Evolutionary conservation across 192 early-diverging fungal species (phyloP), one percentile per base, ranked within the genome.

Genomic region (Allomyces arbusculus): DNA sequence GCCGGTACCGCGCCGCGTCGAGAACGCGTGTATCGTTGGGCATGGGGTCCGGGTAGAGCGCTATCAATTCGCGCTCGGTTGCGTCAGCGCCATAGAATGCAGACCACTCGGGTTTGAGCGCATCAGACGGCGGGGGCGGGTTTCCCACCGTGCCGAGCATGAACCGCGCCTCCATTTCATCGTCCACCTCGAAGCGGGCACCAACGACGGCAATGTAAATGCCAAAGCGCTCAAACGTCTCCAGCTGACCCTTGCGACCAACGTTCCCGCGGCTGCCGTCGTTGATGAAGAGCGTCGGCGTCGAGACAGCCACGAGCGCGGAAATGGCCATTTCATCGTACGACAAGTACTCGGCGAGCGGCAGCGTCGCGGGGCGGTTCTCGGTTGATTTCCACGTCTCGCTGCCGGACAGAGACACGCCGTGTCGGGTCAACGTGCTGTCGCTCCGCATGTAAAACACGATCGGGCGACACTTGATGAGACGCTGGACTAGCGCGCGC

Each of bases 251-350:
- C 25, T 22, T 6, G 12, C n/a, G 14, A n/a, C 23, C 71, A 11
- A 11, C 4, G 40, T 75, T 75, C 10, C 45, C 20, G 25, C 72
- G 43, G 25, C 20, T n/a, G 3, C 74, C 74, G 44, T 55, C 63
- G 68, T 75, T 75, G 66, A 75, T 70, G 58, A 75, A 75, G 10
- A 63, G 45, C 1, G 72, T 70, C 0, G 67, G 66, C n/a, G 68
- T 43, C 4, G 74, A 75, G 1, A 63, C 65, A 10, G 69, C 72
- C 9, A 75, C 24, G 19, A 71, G 61, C 10, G 74, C 74, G 5
- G 74, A 67, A 1, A 75, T 22, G 0, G 33, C 33, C 69, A 75
- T 75, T 66, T 75, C 74, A 19, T 73, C 74, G 61, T 75, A 75
- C 9, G 72, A 62, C 24, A 75, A 58, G 67, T 74, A 75, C 24